Evolutionary conservation across 129 eudicot species (phyloP), one percentile per base, ranked within the genome.

Genomic region (Erigeron canadensis): DNA sequence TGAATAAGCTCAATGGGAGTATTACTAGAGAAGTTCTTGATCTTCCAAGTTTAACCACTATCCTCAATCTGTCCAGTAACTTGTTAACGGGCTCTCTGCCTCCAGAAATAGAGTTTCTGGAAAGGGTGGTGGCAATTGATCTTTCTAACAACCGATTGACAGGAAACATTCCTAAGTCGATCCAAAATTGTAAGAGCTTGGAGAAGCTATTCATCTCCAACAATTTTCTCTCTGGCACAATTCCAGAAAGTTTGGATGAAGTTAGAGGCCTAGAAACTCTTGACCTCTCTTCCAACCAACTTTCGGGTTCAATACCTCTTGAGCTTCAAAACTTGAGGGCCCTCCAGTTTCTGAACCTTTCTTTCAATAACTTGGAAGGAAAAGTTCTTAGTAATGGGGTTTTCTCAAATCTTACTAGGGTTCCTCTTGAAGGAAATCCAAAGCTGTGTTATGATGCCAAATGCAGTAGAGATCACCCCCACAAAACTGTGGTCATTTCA

Each of bases 201-300:
- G 86, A 83, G 66, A 65, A 65, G 4, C 44, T 86, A 37, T 11
- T 66, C 18, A 51, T 85, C 40, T 71, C 86, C 6, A 68, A 71
- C 6, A 90, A 90, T 62, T 51, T 3, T 38, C 71, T 90, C 0
- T 76, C 81, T 0, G 95, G 95, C 4, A 71, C 5, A n/a, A 86
- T 87, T 78, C 86, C 87, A 15, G 59, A 28, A 22, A 63, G 72
- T 65, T 81, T 88, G 41, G 86, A 73, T 42, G 74, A 46, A 54
- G 12, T 88, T 8, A 85, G 54, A 57, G 95, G 90, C 19, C 42
- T 90, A 78, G 81, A 55, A 75, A 64, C 47, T n/a, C 84, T 90
- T 21, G 91, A 90, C 56, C 83, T 90, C 10, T 85, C 95, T 8
- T 81, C 84, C 40, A 90, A 87, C 78, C 74, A 83, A 69, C 81